Evolutionary conservation across 257 asterid genomes (phyloP).

Genomic region (Solanum piurae): DNA sequence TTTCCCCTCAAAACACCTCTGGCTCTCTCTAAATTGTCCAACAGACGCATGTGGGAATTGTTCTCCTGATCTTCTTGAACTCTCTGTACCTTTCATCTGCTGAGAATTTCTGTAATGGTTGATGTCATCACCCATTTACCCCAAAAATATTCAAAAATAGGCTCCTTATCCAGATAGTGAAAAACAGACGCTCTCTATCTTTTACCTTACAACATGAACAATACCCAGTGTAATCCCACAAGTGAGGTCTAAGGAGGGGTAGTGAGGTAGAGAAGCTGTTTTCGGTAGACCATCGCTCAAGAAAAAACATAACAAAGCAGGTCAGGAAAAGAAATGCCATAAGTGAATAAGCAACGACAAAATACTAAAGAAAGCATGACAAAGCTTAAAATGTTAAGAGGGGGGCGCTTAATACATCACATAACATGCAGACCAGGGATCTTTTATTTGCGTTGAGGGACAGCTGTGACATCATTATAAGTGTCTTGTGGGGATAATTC

Average conservation of each 20-base stretch:
- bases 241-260: background rate
- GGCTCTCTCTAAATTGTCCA: background rate
- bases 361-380: background rate
- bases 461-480: background rate
- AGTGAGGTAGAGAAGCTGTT: background rate
- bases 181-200: background rate
- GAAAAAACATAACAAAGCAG: background rate
- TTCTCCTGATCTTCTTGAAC: background rate
- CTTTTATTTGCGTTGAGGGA: background rate
- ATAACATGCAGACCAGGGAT: background rate
- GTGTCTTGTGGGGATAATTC: background rate
- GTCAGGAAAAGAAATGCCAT: background rate
- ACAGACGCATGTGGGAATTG: background rate
- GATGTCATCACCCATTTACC: background rate
- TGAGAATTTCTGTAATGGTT: background rate
- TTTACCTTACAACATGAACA: background rate
- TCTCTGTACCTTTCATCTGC: background rate
- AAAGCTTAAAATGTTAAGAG: background rate
- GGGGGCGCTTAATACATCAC: background rate
- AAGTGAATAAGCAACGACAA: background rate
- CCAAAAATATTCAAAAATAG: background rate
- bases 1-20: background rate
- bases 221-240: background rate
- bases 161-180: background rate
- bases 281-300: background rate